phyloP scores from a whole-genome alignment of 306 rosid species.

The Corylus americana region DNA sequence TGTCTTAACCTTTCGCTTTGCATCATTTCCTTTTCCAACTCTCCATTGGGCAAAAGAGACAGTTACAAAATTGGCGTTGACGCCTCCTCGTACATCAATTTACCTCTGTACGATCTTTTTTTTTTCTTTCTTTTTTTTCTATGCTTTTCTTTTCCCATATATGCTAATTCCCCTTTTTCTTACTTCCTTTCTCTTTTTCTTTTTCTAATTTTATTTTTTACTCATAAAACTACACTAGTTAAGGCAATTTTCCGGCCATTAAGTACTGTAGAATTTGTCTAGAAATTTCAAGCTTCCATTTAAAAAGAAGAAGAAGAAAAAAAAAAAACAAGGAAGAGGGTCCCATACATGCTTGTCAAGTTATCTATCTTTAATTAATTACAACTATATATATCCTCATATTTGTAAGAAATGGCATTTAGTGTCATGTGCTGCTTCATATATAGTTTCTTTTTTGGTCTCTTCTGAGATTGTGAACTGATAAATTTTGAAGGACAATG shows the following conservation, averaged over 20 bases:
- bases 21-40: slow-evolving; percentile 49
- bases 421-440: too few relatives aligned
- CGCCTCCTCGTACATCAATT: slow-evolving; percentile 64
- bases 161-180: neutral
- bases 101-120: slow-evolving; percentile 13
- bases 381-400: too few relatives aligned
- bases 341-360: too few relatives aligned
- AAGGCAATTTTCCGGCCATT: neutral
- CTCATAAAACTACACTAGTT: neutral
- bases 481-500: too few relatives aligned
- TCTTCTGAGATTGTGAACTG: too few relatives aligned
- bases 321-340: too few relatives aligned
- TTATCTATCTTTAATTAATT: too few relatives aligned
- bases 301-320: too few relatives aligned
- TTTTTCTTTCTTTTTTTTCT: neutral
- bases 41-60: slow-evolving; percentile 44
- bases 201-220: neutral
- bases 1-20: slow-evolving; percentile 44
- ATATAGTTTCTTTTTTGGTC: too few relatives aligned
- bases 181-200: too few relatives aligned
- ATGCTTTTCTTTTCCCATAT: neutral
- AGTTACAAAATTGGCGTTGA: slow-evolving; percentile 58
- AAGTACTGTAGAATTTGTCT: neutral
- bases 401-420: too few relatives aligned
- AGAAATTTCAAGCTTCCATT: neutral